Base-by-base conservation (phyloP, 192 early-diverging fungal genomes). In the Entomortierella lignicola region DNA sequence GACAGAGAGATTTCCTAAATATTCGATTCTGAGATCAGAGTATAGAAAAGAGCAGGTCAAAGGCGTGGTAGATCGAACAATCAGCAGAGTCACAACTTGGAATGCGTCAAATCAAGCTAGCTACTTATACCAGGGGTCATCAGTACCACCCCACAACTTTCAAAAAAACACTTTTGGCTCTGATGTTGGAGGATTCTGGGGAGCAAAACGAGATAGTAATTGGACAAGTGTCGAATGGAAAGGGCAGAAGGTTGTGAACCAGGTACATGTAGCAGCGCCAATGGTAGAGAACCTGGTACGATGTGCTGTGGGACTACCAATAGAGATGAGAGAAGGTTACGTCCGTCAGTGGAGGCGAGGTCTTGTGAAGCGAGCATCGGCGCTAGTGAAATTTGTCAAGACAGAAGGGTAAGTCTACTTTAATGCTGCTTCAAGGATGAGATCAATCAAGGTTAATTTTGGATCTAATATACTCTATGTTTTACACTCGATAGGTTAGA, bases 271-370 rank as follows among this genome's bases (percentile, higher is more conserved):
- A 8, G 80, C 80, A 21, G 86, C 86, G 1, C 84, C 86, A 3
- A 81, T 80, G 66, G 67, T 87, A 0, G 82, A 83, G 42, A 81
- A 79, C 21, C 57, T 87, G 29, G 66, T 87, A 0, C 66, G 74
- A 17, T 84, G 85, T 53, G 68, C 67, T 17, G 69, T 77, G 1
- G 70, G 71, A 18, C 50, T 87, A 2, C 86, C 86, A 0, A 55
- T 79, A 8, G 64, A 81, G 31, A 84, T 85, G 82, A 75, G 86
- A 50, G 86, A 87, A 57, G 82, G 80, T 0, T 87, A 84, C 70
- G 80, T 84, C 5, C 69, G 82, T 6, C 83, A 87, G 57, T 87
- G 86, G 86, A 67, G 86, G 26, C 63, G 82, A 52, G 67, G 73
- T 3, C 58, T 87, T 21, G 71, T 87, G 23, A 79, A 80, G 29